Evolutionary conservation across 1,284 basidiomycete species (phyloP).

Genomic region (Papiliotrema terrestris): DNA sequence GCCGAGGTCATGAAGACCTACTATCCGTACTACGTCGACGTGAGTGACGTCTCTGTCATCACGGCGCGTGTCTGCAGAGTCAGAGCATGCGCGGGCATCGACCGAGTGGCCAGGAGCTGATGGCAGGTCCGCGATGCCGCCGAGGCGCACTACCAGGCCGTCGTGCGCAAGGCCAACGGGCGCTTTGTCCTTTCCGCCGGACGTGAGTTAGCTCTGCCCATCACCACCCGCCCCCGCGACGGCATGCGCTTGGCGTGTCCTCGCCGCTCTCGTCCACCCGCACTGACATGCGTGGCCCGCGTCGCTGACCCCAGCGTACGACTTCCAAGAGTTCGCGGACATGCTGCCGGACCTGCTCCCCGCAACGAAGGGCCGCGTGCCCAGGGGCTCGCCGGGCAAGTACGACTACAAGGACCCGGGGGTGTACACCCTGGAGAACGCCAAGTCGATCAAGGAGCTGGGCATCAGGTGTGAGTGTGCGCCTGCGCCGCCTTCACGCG

Average conservation of each 20-base stretch:
- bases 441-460: neutral
- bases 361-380: neutral
- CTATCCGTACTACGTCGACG: neutral
- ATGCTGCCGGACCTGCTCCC: neutral
- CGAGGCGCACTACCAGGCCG: neutral
- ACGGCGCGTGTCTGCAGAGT: no score
- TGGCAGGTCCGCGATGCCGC: no score
- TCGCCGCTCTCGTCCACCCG: no score
- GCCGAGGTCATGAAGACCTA: neutral
- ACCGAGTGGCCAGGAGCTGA: no score
- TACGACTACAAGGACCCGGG: neutral
- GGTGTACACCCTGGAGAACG: neutral
- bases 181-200: neutral
- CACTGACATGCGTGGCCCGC: neutral
- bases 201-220: no score
- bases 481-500: no score
- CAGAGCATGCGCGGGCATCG: no score
- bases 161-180: neutral
- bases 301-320: neutral
- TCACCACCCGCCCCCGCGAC: no score
- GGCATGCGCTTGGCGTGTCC: no score
- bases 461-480: neutral
- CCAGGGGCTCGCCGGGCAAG: neutral
- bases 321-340: neutral
- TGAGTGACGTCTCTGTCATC: no score